phyloP scores from a whole-genome alignment of 2,329 filamentous ascomycete genomes.

The Cladosporium sp. region DNA sequence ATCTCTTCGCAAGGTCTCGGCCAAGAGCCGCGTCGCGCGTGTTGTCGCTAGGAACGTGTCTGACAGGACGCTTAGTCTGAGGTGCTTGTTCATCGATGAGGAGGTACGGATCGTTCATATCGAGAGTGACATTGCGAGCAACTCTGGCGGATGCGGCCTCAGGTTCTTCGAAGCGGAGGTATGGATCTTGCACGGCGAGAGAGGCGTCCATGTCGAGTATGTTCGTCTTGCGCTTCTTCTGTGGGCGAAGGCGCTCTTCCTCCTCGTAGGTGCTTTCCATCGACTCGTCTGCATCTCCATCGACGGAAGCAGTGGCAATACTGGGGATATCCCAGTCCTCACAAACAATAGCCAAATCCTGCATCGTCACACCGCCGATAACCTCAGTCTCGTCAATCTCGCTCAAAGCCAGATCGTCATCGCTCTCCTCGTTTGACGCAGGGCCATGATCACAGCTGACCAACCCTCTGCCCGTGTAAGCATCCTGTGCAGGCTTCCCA shows the following conservation, averaged over 20 bases:
- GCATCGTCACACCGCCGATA: slow-evolving; percentile 69
- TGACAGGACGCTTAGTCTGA: slow-evolving; percentile 53
- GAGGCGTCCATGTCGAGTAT: slow-evolving; percentile 17
- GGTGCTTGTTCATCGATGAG: slow-evolving; percentile 74
- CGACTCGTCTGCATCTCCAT: slow-evolving; percentile 28
- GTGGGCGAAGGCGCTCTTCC: slow-evolving; percentile 37
- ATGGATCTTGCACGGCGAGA: slow-evolving; percentile 18
- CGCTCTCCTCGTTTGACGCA: slow-evolving; percentile 46
- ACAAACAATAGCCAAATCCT: slow-evolving; percentile 80
- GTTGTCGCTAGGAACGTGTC: slow-evolving; percentile 48
- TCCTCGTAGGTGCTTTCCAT: slow-evolving; percentile 34
- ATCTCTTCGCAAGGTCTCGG: slow-evolving; percentile 72
- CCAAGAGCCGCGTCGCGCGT: slow-evolving; percentile 66
- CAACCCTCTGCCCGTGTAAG: slow-evolving; percentile 36
- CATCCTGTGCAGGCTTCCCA: slow-evolving; percentile 40
- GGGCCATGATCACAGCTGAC: slow-evolving; percentile 53
- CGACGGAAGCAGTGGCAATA: slow-evolving; percentile 38
- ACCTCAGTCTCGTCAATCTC: slow-evolving; percentile 57
- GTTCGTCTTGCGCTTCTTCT: slow-evolving; percentile 63
- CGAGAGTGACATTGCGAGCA: slow-evolving; percentile 74
- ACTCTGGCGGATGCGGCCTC: slow-evolving; percentile 67
- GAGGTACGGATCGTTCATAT: slow-evolving; percentile 83
- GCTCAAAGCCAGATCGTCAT: slow-evolving; percentile 47
- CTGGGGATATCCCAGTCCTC: slow-evolving; percentile 76
- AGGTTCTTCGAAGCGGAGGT: slow-evolving; percentile 69